Conservation (phyloP, 768 basidiomycete species). For the Suillus bovinus region DNA sequence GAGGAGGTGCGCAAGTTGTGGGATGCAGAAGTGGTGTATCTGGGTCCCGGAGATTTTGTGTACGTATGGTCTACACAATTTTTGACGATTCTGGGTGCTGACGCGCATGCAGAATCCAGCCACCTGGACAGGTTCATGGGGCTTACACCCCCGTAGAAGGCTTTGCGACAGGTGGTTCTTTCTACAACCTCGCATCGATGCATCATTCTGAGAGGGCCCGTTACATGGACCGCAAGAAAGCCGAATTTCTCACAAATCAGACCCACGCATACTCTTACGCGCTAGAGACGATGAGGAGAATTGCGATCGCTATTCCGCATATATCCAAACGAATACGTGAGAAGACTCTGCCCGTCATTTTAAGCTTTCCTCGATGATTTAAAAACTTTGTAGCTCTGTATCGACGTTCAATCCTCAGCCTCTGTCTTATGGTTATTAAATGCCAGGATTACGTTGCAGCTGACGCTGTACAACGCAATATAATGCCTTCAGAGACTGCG, state of each 20-base stretch:
- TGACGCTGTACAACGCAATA: not conserved
- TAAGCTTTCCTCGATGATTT: not conserved
- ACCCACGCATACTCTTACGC: not conserved
- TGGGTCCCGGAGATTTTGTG: not conserved
- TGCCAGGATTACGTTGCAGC: not conserved
- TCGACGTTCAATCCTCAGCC: not conserved
- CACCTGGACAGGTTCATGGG: not conserved
- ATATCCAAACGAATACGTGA: not conserved
- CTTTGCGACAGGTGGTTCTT: not conserved
- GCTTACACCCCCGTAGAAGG: not conserved
- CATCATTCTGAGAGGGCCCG: not conserved
- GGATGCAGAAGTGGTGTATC: not conserved
- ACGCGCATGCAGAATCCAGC: not conserved
- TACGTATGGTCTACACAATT: fast-evolving
- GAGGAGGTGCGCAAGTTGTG: not conserved
- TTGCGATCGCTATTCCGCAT: not conserved
- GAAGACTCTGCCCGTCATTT: no score
- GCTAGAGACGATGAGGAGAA: not conserved
- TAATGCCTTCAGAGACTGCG: not conserved
- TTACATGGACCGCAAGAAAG: not conserved
- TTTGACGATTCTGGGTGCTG: fast-evolving
- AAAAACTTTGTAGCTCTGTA: not conserved
- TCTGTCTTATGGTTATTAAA: not conserved
- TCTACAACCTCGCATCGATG: not conserved
- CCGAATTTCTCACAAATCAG: not conserved